Evolutionary conservation across 352 stramenopile genomes (phyloP).

Genomic region (Pythium periplocum): DNA sequence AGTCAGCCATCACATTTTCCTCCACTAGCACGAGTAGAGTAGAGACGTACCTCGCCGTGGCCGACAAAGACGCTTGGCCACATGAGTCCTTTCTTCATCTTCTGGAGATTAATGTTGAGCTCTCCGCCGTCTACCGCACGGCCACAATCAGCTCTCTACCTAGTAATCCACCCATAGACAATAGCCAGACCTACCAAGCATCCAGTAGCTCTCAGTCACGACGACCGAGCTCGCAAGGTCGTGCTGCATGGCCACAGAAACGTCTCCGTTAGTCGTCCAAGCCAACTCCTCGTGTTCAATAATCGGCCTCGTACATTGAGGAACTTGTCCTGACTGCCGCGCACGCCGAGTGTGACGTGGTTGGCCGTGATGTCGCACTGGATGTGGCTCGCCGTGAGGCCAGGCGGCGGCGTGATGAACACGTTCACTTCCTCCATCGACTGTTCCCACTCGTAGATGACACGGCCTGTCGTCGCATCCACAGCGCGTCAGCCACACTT

Average conservation of each 20-base stretch:
- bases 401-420: conserved; percentile 90
- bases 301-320: conserved; percentile 67
- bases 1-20: neutral
- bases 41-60: conserved; percentile 59
- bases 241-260: conserved; percentile 51
- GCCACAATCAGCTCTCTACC: too few relatives aligned
- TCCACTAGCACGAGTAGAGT: neutral
- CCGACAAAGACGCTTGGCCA: conserved; percentile 90
- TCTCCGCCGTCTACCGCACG: conserved; percentile 66
- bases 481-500: neutral
- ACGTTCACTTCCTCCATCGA: conserved; percentile 94
- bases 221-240: conserved; percentile 90
- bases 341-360: conserved; percentile 89
- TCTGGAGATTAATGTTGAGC: conserved; percentile 92
- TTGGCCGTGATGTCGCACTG: conserved; percentile 86
- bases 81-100: conserved; percentile 94
- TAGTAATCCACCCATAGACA: too few relatives aligned
- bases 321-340: conserved; percentile 86
- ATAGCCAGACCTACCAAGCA: conserved; percentile 59
- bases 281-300: neutral
- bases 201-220: conserved; percentile 95
- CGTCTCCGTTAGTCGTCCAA: neutral
- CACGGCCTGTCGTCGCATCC: conserved; percentile 29
- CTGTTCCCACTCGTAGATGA: conserved; percentile 98
- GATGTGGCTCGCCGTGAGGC: conserved; percentile 78